Evolutionary conservation across 1,284 basidiomycete genomes (phyloP).

Genomic region (Neonothopanus nambi): DNA sequence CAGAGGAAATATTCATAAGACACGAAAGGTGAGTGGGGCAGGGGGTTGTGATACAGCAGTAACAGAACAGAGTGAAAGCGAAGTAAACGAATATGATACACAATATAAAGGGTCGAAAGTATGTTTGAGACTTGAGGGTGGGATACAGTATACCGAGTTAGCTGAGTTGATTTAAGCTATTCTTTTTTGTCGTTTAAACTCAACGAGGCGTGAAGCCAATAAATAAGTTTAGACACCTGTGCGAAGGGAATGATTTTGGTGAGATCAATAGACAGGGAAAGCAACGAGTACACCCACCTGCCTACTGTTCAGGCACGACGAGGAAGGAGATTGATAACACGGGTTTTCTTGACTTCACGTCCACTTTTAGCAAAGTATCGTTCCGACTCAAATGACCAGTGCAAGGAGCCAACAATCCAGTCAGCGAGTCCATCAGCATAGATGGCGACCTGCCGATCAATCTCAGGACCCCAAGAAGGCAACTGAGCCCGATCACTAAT

Average conservation of each 20-base stretch:
- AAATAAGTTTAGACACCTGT: neutral
- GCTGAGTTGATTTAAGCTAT: neutral
- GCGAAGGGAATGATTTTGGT: neutral
- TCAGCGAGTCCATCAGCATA: constrained; percentile 59
- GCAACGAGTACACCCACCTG: neutral
- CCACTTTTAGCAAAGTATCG: constrained; percentile 60
- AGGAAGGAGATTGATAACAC: constrained; percentile 48
- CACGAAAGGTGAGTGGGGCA: too few relatives aligned
- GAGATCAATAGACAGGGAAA: neutral
- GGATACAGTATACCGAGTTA: neutral
- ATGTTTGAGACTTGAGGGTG: neutral
- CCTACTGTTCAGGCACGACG: neutral
- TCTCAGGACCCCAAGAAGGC: constrained; percentile 56
- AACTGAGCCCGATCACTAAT: constrained; percentile 42
- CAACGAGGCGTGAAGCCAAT: neutral
- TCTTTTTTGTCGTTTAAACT: neutral
- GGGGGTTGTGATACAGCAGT: too few relatives aligned
- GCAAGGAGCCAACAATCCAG: constrained; percentile 63
- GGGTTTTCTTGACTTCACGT: constrained; percentile 45
- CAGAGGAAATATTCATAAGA: too few relatives aligned
- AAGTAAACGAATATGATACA: too few relatives aligned
- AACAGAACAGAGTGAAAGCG: too few relatives aligned
- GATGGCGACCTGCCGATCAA: constrained; percentile 52
- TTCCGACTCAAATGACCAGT: constrained; percentile 63
- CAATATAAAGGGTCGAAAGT: too few relatives aligned